phyloP scores from a whole-genome alignment of 345 rosid species.

The Syzygium oleosum region DNA sequence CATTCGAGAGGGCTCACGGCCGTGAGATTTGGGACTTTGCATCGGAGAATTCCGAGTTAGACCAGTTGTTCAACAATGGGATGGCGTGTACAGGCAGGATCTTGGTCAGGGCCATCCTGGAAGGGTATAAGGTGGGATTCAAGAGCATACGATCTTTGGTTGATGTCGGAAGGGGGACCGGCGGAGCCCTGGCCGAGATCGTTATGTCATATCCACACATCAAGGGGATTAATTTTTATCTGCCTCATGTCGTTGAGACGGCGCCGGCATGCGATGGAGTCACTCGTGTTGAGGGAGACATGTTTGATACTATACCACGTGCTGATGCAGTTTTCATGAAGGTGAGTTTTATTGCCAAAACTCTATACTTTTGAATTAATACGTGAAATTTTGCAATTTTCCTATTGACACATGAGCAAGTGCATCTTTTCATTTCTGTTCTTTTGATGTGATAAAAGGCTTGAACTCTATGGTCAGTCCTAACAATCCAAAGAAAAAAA shows the following conservation, averaged over 20 bases:
- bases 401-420: neutral
- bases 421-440: too few species aligned
- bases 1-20: slow-evolving; percentile 11
- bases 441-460: too few species aligned
- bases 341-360: neutral
- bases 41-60: neutral
- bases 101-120: neutral
- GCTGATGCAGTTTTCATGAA: slow-evolving; percentile 13
- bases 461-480: too few species aligned
- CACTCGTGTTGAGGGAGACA: slow-evolving; percentile 12
- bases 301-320: slow-evolving; percentile 8
- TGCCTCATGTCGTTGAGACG: slow-evolving; percentile 10
- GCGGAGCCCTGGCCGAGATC: neutral
- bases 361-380: neutral
- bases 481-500: too few species aligned
- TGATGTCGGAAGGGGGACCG: slow-evolving; percentile 20
- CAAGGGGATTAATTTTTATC: slow-evolving; percentile 10
- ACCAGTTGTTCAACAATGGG: neutral
- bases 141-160: neutral
- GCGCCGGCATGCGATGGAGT: slow-evolving; percentile 3
- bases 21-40: neutral
- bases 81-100: slow-evolving; percentile 8
- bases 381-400: neutral
- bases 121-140: slow-evolving; percentile 4
- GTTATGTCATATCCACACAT: slow-evolving; percentile 5